Conservation (phyloP, 441 rosid genomes). For the Eutrema salsugineum region DNA sequence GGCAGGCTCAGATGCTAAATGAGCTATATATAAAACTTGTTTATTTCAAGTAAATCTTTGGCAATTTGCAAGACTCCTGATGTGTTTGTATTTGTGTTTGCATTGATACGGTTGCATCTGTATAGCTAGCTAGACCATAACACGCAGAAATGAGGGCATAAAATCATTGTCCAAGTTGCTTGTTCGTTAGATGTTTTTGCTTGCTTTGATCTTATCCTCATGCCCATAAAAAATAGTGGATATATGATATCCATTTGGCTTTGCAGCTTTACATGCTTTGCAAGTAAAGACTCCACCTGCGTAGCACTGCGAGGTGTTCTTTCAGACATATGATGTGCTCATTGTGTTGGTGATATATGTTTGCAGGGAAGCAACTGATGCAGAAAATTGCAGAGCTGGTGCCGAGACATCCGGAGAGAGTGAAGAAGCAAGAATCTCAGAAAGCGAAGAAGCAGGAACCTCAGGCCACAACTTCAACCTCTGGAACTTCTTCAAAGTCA, state of each 20-base stretch:
- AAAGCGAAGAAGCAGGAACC: slow-evolving; percentile 83
- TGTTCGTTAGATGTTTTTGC: background rate
- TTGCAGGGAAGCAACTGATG: slow-evolving; percentile 88
- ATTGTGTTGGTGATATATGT: background rate
- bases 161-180: background rate
- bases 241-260: background rate
- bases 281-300: background rate
- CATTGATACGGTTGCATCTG: background rate
- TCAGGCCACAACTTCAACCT: slow-evolving; percentile 53
- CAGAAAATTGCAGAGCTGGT: slow-evolving; percentile 86
- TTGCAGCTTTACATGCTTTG: background rate
- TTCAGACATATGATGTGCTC: background rate
- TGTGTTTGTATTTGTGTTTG: slow-evolving; percentile 8
- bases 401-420: slow-evolving; percentile 83
- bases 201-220: background rate
- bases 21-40: background rate
- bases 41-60: background rate
- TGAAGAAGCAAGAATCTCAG: slow-evolving; percentile 77
- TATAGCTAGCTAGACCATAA: background rate
- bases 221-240: background rate
- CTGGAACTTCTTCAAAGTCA: slow-evolving; percentile 70
- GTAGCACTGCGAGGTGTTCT: background rate
- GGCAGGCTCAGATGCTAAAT: background rate
- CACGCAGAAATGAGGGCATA: background rate
- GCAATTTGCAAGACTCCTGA: background rate